Conservation (phyloP, 257 asterid genomes). For the Solanum dulcamara region DNA sequence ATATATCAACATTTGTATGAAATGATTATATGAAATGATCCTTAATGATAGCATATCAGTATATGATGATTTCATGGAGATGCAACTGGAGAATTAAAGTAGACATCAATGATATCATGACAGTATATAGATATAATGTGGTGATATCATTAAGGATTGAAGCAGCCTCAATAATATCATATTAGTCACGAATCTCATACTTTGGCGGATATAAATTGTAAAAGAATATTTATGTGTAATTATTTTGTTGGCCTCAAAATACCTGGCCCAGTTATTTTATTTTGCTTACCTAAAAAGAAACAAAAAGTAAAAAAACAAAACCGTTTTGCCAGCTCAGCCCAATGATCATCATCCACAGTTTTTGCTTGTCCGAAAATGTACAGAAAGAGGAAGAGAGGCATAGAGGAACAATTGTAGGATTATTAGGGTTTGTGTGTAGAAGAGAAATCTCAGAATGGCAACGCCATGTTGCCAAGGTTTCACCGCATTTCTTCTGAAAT, state of each 20-base stretch:
- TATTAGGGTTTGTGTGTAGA: neutral
- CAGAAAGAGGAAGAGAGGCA: neutral
- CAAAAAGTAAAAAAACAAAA: neutral
- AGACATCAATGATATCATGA: no score
- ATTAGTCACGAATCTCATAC: no score
- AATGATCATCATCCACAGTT: neutral
- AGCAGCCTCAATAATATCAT: no score
- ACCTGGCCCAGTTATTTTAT: neutral
- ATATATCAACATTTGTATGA: no score
- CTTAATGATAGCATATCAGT: no score
- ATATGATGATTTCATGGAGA: no score
- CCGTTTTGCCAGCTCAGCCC: neutral
- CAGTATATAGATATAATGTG: no score
- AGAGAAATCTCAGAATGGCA: constrained; percentile 24
- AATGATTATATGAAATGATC: no score
- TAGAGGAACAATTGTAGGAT: neutral
- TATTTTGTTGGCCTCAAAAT: neutral
- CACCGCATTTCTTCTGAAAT: constrained; percentile 56
- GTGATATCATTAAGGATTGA: no score
- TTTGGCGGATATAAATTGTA: no score
- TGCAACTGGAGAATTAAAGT: no score
- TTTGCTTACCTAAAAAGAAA: neutral
- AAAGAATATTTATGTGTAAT: no score
- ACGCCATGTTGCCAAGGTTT: constrained; percentile 50
- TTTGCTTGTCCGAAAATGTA: neutral